These are phyloP conservation scores for Sporothrix luriei DNA, from an alignment of 2,329 filamentous ascomycete species.

Conservation along the genomic window DNA sequence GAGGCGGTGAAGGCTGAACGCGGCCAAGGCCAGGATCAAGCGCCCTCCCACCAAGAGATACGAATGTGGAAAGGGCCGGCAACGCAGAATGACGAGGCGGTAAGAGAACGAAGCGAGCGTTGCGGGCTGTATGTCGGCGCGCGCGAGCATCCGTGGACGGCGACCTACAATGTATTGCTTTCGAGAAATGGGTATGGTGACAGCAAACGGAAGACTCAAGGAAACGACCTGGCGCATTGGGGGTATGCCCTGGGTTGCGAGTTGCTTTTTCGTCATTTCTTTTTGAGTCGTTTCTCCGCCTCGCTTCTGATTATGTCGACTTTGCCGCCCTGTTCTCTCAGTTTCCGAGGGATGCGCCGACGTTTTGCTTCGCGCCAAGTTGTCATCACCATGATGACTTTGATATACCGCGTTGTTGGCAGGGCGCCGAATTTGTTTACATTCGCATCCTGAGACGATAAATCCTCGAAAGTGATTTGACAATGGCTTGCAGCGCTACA, in stretches of 20 bases:
- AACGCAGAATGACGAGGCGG: constrained; percentile 32
- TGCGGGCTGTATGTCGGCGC: not conserved
- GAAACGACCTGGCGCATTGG: constrained; percentile 2
- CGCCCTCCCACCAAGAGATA: constrained; percentile 6
- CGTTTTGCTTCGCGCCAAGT: not conserved
- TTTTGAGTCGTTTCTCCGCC: not conserved
- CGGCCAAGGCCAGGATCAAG: constrained; percentile 12
- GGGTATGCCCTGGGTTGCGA: not conserved
- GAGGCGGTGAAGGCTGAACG: constrained; percentile 30
- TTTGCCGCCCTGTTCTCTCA: not conserved
- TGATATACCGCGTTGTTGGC: not conserved
- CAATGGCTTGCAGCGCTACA: constrained; percentile 30
- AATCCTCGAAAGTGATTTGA: constrained; percentile 33
- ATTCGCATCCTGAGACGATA: constrained; percentile 10
- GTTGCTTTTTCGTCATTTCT: not conserved
- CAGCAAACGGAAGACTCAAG: not conserved
- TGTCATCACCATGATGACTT: constrained; percentile 5
- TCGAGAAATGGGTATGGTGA: not conserved
- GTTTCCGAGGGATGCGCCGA: not conserved
- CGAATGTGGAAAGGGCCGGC: constrained; percentile 20
- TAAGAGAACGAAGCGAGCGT: constrained; percentile 18
- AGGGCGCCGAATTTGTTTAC: constrained; percentile 21
- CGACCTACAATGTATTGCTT: no score
- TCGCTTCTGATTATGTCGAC: not conserved
- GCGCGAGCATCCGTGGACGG: constrained; percentile 2